phyloP scores from a whole-genome alignment of 1,284 basidiomycete species.

The Bjerkandera adusta region DNA sequence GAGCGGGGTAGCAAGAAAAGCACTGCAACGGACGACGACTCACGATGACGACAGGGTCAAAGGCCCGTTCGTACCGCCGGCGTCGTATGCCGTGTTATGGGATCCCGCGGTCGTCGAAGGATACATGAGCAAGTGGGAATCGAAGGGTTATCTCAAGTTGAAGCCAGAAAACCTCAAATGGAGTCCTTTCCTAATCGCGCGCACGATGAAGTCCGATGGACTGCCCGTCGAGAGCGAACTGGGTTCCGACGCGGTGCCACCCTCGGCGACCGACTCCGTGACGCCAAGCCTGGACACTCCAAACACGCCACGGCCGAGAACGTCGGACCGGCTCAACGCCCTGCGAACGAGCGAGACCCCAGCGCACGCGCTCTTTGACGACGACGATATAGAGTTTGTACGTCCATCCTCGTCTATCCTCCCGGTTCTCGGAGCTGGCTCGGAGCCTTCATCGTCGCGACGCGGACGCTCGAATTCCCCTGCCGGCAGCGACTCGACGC shows the following conservation, averaged over 20 bases:
- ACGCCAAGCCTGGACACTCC: constrained; percentile 19
- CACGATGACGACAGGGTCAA: constrained; percentile 45
- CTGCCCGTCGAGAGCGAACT: constrained; percentile 30
- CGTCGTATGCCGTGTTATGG: constrained; percentile 77
- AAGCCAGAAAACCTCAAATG: constrained; percentile 90
- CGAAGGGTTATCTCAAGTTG: constrained; percentile 80
- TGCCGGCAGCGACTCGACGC: background rate
- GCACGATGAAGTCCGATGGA: constrained; percentile 46
- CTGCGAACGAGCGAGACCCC: constrained; percentile 19
- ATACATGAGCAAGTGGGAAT: constrained; percentile 71
- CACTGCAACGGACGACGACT: constrained; percentile 58
- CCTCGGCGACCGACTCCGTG: constrained; percentile 17
- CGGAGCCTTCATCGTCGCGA: constrained; percentile 2
- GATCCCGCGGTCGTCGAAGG: constrained; percentile 67
- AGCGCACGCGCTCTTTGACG: constrained; percentile 27
- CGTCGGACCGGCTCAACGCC: constrained; percentile 4
- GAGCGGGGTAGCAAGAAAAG: constrained; percentile 59
- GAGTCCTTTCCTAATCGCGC: constrained; percentile 86
- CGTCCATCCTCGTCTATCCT: background rate
- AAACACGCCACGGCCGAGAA: constrained; percentile 17
- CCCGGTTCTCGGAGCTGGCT: constrained; percentile 2
- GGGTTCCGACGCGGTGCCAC: constrained; percentile 17
- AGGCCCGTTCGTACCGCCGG: constrained; percentile 65
- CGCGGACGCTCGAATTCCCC: constrained; percentile 3
- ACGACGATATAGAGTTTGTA: constrained; percentile 25